A percentile compares a stretch with the other conserved stretches of the same genome.
phyloP scores from a whole-genome alignment of 1,284 basidiomycete species.

The Ceratobasidium theobromae region DNA sequence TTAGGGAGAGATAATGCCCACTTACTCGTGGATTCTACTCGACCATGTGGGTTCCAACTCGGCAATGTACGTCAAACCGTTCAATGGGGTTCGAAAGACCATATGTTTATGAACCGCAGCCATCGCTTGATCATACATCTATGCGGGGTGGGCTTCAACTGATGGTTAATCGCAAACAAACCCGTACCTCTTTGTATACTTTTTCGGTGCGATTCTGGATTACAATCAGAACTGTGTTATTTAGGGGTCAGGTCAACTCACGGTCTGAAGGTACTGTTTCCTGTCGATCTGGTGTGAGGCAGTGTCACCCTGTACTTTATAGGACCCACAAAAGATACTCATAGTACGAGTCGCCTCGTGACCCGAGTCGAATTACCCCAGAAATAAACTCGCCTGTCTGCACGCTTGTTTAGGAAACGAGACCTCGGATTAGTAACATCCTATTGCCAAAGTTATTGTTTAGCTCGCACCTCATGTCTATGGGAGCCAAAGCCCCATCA shows the following conservation, averaged over 20 bases:
- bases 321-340: constrained; percentile 78
- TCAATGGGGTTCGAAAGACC: constrained; percentile 60
- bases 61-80: constrained; percentile 73
- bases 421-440: background rate
- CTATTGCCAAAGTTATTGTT: background rate
- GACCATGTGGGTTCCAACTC: constrained; percentile 56
- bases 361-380: constrained; percentile 84
- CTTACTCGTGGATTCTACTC: constrained; percentile 3
- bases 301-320: background rate
- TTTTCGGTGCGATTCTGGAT: constrained; percentile 69
- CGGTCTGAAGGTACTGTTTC: constrained; percentile 80
- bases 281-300: constrained; percentile 44
- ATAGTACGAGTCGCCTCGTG: constrained; percentile 92
- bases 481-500: constrained; percentile 25
- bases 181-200: constrained; percentile 71
- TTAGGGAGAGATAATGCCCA: background rate
- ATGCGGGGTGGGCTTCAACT: background rate
- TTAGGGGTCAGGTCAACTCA: constrained; percentile 40
- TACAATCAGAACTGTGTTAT: background rate
- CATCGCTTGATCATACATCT: constrained; percentile 90
- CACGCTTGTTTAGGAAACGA: constrained; percentile 49
- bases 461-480: constrained; percentile 20
- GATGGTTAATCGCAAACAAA: background rate
- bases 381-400: constrained; percentile 68
- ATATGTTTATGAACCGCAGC: constrained; percentile 76